phyloP scores from a whole-genome alignment of 345 rosid genomes.

The Crucihimalaya himalaica region DNA sequence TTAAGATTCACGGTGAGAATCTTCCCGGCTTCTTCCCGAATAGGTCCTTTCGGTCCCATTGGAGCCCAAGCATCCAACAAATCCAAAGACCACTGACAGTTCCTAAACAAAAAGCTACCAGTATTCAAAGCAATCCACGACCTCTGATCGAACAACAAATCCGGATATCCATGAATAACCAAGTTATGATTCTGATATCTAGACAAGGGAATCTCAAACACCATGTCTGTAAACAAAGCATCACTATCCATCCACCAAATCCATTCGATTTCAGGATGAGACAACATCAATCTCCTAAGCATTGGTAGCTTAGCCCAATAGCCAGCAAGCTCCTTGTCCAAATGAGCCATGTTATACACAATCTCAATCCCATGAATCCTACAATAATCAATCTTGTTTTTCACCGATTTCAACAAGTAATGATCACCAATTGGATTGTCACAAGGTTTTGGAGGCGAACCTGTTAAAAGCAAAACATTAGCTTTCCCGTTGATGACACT shows the following conservation, averaged over 20 bases:
- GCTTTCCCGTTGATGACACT: conserved; percentile 61
- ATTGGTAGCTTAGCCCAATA: conserved; percentile 95
- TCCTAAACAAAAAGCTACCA: conserved; percentile 87
- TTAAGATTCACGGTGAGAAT: conserved; percentile 79
- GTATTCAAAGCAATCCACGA: conserved; percentile 96
- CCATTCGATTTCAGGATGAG: conserved; percentile 94
- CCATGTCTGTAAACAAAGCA: conserved; percentile 94
- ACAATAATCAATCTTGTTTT: conserved; percentile 95
- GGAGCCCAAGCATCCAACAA: conserved; percentile 96
- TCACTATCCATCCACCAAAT: conserved; percentile 99
- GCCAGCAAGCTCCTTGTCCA: conserved; percentile 89
- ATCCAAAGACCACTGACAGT: conserved; percentile 94
- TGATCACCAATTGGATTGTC: conserved; percentile 95
- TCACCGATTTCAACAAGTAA: conserved; percentile 73
- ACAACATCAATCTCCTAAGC: conserved; percentile 84
- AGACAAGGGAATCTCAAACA: conserved; percentile 68
- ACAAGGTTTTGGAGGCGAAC: conserved; percentile 92
- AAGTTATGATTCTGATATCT: conserved; percentile 68
- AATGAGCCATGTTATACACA: conserved; percentile 95
- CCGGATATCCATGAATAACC: conserved; percentile 93
- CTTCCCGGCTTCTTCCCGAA: conserved; percentile 92
- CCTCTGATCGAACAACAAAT: conserved; percentile 80
- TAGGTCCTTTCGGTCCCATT: conserved; percentile 84
- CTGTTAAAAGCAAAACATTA: conserved; percentile 73
- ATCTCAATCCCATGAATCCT: conserved; percentile 97